Evolutionary conservation across 2,329 filamentous ascomycete genomes (phyloP).

Genomic region (Cladosporium phlei): DNA sequence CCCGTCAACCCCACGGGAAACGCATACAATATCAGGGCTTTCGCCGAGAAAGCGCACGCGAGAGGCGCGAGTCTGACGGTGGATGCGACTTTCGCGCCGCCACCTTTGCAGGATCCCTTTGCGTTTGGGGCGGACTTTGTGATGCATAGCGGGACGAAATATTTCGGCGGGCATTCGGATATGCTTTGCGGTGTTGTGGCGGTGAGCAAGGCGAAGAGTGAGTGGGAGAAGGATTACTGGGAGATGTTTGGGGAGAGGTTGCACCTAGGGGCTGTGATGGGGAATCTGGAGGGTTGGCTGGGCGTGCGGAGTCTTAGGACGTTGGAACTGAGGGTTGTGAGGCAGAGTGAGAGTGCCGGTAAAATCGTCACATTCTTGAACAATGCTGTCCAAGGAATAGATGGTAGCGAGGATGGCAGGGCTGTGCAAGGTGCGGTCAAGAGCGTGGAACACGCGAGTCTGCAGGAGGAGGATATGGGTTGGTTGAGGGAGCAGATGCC

Average conservation of each 20-base stretch:
- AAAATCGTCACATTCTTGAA: slow-evolving; percentile 69
- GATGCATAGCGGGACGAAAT: slow-evolving; percentile 94
- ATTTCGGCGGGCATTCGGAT: slow-evolving; percentile 92
- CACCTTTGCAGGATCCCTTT: slow-evolving; percentile 83
- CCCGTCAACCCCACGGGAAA: slow-evolving; percentile 87
- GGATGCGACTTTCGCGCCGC: slow-evolving; percentile 89
- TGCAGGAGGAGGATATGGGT: slow-evolving; percentile 61
- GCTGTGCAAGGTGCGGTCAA: slow-evolving; percentile 53
- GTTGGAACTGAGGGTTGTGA: slow-evolving; percentile 72
- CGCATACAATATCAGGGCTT: slow-evolving; percentile 67
- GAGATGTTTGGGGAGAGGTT: slow-evolving; percentile 64
- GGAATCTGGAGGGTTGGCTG: slow-evolving; percentile 86
- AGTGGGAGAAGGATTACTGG: slow-evolving; percentile 50
- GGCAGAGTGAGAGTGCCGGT: slow-evolving; percentile 68
- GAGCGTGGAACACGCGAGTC: slow-evolving; percentile 68
- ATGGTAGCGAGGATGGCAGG: slow-evolving; percentile 38
- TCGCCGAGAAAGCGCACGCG: slow-evolving; percentile 66
- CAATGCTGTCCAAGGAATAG: slow-evolving; percentile 36
- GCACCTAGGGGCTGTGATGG: slow-evolving; percentile 79
- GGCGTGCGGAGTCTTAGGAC: slow-evolving; percentile 82
- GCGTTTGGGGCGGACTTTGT: slow-evolving; percentile 73
- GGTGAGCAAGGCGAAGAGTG: slow-evolving; percentile 45
- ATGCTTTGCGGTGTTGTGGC: slow-evolving; percentile 82
- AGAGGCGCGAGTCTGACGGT: slow-evolving; percentile 73
- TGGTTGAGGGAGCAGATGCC: slow-evolving; percentile 92